Evolutionary conservation across 2,329 filamentous ascomycete genomes (phyloP), one percentile per base, ranked within the genome.

Genomic region (Trichophyton verrucosum): DNA sequence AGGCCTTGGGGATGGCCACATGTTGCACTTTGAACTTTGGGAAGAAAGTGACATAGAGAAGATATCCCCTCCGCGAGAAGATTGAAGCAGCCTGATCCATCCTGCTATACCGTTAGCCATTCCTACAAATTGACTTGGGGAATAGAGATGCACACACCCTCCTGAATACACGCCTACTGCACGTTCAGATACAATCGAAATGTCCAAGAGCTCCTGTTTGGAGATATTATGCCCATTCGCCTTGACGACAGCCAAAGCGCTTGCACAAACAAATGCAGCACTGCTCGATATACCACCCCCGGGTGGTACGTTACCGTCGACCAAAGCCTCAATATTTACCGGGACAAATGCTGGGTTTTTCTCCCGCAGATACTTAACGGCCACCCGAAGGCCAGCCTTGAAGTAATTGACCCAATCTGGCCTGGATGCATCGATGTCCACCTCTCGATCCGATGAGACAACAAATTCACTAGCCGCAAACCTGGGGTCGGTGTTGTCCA

Each of bases 331-430:
- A 86, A 99, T 90, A 68, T 88, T 87, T 57, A 82, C 81, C 1
- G 89, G 86, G 49, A 79, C 79, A 70, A 90, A 87, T 55, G 82
- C 82, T 33, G 80, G 70, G 71, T 36, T 13, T 74, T 85, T 83
- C 71, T 80, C 76, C 57, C 84, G 81, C 65, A 99, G 77, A 62
- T 95, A 79, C 68, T 88, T 83, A 61, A 96, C 76, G 0, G 92
- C 92, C 33, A 91, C 94, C 40, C 84, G 80, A 57, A 97, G 79
- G 0, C 94, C 94, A 60, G 90, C 89, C 77, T 94, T 95, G 83
- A 99, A 97, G 80, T 99, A 99, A 73, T 97, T 99, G 61, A 90
- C 88, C 94, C 94, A 99, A 76, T 96, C 91, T 66, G 95, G 88
- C 66, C 87, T 82, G 17, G 84, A 85, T 6, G 89, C 82, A 73